Evolutionary conservation across 257 asterid species (phyloP).

Genomic region (Solanum okadae): DNA sequence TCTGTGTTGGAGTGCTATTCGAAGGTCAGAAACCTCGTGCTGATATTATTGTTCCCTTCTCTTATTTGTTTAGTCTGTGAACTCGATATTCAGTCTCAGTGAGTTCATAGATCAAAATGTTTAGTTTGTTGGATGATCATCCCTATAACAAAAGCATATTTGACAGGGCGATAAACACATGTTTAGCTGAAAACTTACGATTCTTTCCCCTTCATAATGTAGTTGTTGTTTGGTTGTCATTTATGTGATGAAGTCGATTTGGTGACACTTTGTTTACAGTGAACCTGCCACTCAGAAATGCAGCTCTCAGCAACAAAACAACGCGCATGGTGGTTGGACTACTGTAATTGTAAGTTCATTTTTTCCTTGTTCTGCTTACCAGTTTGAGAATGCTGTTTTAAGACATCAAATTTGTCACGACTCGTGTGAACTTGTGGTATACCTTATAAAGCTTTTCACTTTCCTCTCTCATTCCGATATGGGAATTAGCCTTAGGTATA

Average conservation of each 20-base stretch:
- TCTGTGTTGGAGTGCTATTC: slow-evolving; percentile 90
- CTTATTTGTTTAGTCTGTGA: background rate
- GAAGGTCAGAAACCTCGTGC: slow-evolving; percentile 41
- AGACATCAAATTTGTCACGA: background rate
- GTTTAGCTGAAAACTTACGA: background rate
- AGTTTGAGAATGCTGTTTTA: background rate
- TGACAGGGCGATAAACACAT: background rate
- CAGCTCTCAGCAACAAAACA: slow-evolving; percentile 50
- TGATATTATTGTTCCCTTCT: background rate
- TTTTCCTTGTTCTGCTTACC: background rate
- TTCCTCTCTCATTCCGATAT: background rate
- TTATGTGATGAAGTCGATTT: background rate
- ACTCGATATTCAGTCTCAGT: background rate
- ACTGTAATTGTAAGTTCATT: slow-evolving; percentile 56
- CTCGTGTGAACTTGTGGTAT: background rate
- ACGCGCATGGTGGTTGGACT: slow-evolving; percentile 59
- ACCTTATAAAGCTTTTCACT: background rate
- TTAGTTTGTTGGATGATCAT: background rate
- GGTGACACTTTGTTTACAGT: slow-evolving; percentile 25
- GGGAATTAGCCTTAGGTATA: too few species aligned
- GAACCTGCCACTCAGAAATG: slow-evolving; percentile 79
- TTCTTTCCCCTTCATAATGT: background rate
- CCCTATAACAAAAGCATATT: background rate
- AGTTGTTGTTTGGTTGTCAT: background rate
- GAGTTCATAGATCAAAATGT: background rate